phyloP scores from a whole-genome alignment of 225 moss, liverwort and hornwort species.

The Neckera pumila region DNA sequence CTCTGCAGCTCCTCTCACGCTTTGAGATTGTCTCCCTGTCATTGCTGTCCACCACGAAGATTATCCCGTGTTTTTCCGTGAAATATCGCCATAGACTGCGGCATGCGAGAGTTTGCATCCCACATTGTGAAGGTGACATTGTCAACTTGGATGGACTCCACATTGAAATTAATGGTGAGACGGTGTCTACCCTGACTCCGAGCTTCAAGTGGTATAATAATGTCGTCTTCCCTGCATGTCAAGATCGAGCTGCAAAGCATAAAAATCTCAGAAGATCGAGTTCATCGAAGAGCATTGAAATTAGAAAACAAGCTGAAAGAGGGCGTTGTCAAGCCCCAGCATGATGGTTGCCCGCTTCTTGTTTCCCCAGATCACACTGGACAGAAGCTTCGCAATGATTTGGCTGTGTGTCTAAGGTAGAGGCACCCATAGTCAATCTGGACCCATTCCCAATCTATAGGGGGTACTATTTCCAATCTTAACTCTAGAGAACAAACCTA shows the following conservation, averaged over 20 bases:
- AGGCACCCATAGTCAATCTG: too few species aligned
- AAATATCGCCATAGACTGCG: constrained; percentile 14
- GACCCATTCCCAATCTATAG: too few species aligned
- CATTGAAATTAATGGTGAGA: not conserved
- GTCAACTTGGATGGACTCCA: constrained; percentile 24
- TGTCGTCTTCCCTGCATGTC: not conserved
- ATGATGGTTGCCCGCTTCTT: not conserved
- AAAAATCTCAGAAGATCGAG: not conserved
- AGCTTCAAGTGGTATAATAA: not conserved
- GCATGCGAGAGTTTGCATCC: constrained; percentile 12
- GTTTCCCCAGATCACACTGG: not conserved
- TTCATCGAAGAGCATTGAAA: not conserved
- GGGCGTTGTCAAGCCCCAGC: not conserved
- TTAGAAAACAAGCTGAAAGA: not conserved
- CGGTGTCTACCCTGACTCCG: not conserved
- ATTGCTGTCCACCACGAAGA: constrained; percentile 17
- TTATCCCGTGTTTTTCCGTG: constrained; percentile 7
- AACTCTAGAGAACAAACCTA: too few species aligned
- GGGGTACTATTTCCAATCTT: too few species aligned
- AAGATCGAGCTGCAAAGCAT: not conserved
- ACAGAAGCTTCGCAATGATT: not conserved
- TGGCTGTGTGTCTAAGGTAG: not conserved
- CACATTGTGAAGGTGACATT: constrained; percentile 28
- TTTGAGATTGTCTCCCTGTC: constrained; percentile 13
- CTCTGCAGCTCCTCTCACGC: constrained; percentile 26